Base-by-base conservation (phyloP, 2,329 filamentous ascomycete species). In the Trichoderma arundinaceum region DNA sequence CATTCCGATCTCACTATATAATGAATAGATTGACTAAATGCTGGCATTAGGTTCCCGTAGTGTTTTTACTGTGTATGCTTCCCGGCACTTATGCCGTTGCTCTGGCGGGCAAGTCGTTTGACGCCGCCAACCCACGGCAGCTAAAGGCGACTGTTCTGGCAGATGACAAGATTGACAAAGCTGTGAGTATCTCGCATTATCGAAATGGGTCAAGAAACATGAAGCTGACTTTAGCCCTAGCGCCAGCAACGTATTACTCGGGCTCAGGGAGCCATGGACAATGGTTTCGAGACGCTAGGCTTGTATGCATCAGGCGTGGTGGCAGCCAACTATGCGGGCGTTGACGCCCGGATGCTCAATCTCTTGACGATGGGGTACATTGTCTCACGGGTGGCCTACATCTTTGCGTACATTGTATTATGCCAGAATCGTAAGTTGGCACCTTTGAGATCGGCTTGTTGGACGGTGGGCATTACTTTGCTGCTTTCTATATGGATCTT, bases 161-260 rank as follows among this genome's bases (percentile, higher is more conserved):
- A 54, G 76, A 76, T 61, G 70, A 76, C 1, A 70, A 69, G n/a
- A 59, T 78, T 1, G 72, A 74, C 60, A 74, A 75, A 53, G 52
- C 69, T 39, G 76, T 75, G 67, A 52, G 71, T 68, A 6, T n/a
- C 15, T 38, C n/a, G 7, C 48, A 52, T 52, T 7, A 5, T 6
- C 52, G 10, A 35, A 28, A 39, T 4, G 9, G 15, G 7, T n/a
- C 35, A 28, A 15, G 32, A 19, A 35, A 28, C 3, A 41, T 17
- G n/a, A 48, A 15, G 15, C 15, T 17, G 9, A 17, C 48, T 22
- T 46, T 39, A 39, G 9, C 53, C 22, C 32, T 61, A 85, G 73
- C 80, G 78, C 32, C 84, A 88, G 72, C 87, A 86, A 72, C 80
- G 80, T 61, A 78, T 84, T 35, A 73, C 87, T 48, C 82, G 85